A percentile compares a stretch with the other conserved stretches of the same genome.
phyloP scores from a whole-genome alignment of 2,329 filamentous ascomycete species.

The Ophiostoma ulmi region DNA sequence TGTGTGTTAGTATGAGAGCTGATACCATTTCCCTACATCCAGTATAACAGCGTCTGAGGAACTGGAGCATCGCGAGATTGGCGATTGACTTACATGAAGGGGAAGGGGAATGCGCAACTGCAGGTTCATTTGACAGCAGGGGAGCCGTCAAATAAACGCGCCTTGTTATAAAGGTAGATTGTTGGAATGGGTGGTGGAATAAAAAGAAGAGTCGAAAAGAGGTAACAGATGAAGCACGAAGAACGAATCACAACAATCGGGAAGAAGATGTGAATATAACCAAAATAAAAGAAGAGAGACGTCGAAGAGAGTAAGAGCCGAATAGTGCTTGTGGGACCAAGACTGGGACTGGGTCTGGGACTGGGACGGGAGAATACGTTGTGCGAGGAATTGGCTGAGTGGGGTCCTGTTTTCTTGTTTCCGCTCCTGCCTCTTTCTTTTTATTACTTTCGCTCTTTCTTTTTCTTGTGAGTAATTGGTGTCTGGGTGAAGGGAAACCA shows the following conservation, averaged over 20 bases:
- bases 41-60: neutral
- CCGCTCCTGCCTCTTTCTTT: slow-evolving; percentile 14
- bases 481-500: slow-evolving; percentile 15
- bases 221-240: neutral
- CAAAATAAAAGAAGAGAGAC: slow-evolving; percentile 15
- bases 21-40: too few species aligned
- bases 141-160: slow-evolving; percentile 89
- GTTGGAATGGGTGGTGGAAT: slow-evolving; percentile 9
- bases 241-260: neutral
- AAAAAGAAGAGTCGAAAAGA: neutral
- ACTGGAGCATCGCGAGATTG: neutral
- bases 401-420: slow-evolving; percentile 18
- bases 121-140: slow-evolving; percentile 98
- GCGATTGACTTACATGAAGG: slow-evolving; percentile 54
- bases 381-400: slow-evolving; percentile 17
- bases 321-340: neutral
- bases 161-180: slow-evolving; percentile 37
- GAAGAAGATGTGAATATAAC: slow-evolving; percentile 15
- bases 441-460: slow-evolving; percentile 2
- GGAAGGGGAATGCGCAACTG: slow-evolving; percentile 58
- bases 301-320: neutral
- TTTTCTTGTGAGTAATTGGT: neutral
- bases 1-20: neutral
- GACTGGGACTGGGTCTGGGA: neutral
- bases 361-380: slow-evolving; percentile 10